phyloP scores from a whole-genome alignment of 2,329 filamentous ascomycete species.

The Beauveria bassiana region DNA sequence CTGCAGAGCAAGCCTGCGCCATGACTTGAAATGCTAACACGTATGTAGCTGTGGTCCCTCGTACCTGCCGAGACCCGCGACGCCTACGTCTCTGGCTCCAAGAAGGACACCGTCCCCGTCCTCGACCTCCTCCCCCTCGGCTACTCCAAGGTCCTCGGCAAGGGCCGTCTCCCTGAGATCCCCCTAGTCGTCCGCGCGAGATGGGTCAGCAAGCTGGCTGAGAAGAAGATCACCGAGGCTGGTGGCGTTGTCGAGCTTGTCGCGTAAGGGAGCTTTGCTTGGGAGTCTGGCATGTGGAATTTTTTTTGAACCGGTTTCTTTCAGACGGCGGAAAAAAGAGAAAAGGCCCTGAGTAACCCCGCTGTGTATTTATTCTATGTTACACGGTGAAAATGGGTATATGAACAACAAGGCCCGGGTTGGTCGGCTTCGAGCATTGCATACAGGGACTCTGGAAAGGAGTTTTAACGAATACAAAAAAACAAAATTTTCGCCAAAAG shows the following conservation, averaged over 20 bases:
- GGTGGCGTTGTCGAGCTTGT: constrained; percentile 95
- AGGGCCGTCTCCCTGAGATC: constrained; percentile 89
- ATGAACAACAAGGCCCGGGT: constrained; percentile 22
- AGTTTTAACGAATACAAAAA: constrained; percentile 32
- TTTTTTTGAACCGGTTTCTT: constrained; percentile 20
- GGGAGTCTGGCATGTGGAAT: constrained; percentile 25
- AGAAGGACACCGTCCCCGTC: constrained; percentile 90
- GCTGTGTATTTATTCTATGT: constrained; percentile 11
- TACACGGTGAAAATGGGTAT: constrained; percentile 11
- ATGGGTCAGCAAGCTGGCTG: constrained; percentile 92
- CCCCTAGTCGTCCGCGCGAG: constrained; percentile 91
- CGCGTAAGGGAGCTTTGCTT: constrained; percentile 46
- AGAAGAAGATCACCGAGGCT: constrained; percentile 98
- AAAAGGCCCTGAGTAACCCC: constrained; percentile 12
- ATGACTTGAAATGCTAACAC: background rate
- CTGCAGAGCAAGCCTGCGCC: background rate
- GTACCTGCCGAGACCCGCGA: constrained; percentile 90
- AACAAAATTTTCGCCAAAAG: constrained; percentile 28
- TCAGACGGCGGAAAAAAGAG: constrained; percentile 16
- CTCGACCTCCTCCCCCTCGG: constrained; percentile 95
- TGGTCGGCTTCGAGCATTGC: constrained; percentile 35
- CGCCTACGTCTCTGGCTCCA: constrained; percentile 72
- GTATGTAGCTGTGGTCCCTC: constrained; percentile 78
- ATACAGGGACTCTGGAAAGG: constrained; percentile 32
- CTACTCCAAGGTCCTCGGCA: constrained; percentile 98